phyloP scores from a whole-genome alignment of 2,329 filamentous ascomycete species.

The Aspergillus fischeri region DNA sequence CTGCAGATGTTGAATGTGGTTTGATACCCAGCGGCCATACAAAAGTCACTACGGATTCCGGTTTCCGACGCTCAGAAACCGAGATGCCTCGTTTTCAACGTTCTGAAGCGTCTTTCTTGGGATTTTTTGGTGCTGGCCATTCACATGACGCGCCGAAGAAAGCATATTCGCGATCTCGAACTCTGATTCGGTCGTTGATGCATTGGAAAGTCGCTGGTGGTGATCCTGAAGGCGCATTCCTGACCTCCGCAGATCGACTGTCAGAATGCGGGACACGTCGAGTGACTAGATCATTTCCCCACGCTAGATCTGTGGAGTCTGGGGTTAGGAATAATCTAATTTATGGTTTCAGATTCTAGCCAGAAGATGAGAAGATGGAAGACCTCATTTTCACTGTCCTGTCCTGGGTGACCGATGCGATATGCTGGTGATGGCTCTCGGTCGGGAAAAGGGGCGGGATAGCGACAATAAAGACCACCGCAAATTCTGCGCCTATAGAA shows the following conservation, averaged over 20 bases:
- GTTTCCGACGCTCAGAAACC: neutral
- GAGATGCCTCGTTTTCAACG: neutral
- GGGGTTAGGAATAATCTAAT: neutral
- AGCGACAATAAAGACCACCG: neutral
- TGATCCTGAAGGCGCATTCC: neutral
- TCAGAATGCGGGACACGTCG: neutral
- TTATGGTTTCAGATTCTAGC: neutral
- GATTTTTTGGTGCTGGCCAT: neutral
- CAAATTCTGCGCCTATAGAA: neutral
- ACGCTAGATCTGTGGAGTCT: neutral
- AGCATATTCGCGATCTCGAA: neutral
- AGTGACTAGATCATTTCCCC: neutral
- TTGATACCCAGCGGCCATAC: neutral
- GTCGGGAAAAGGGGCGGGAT: neutral
- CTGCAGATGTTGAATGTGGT: neutral
- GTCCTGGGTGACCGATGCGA: neutral
- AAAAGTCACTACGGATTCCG: neutral
- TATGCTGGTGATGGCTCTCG: neutral
- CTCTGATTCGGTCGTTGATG: neutral
- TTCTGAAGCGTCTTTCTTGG: neutral
- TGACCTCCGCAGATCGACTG: neutral
- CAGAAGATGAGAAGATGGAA: neutral
- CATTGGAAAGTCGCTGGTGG: neutral
- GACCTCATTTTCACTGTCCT: neutral
- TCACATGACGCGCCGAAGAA: neutral